Base-by-base conservation (phyloP, 1,284 basidiomycete species). In the Rhizoctonia solani region DNA sequence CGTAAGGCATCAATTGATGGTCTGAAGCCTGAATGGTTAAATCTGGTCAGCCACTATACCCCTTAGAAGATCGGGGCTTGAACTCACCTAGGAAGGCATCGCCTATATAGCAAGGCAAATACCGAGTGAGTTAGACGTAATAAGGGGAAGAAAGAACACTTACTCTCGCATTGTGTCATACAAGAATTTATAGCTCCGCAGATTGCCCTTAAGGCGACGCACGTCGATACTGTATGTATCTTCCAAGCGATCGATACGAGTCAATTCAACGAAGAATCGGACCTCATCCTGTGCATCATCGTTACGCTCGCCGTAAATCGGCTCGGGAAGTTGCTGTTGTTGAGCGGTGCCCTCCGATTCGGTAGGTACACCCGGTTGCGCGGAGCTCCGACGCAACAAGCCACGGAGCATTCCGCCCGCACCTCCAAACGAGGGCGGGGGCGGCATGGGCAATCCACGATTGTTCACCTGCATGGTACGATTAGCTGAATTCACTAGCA, bases 141-240 rank as follows among this genome's bases (percentile, higher is more conserved):
- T 19, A 21, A 4, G 21, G 37, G 3, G 9, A 19, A 58, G 41
- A 68, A 29, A 30, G 30, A 29, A 2, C 11, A 88, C 92, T 76
- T 77, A 95, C 92, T 90, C 85, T 82, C 92, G 83, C 74, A 94
- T 80, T 66, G 87, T 89, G 80, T 95, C 91, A 76, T 97, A 96
- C 77, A 97, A 82, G 77, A 91, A 95, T 79, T 95, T 95, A 81
- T 95, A 98, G 77, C 90, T 93, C 80, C 92, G 87, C 72, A 95
- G 81, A 74, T 92, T 90, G n/a, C 95, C 95, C 78, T 95, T 94
- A 75, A 96, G 77, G 70, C 95, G 81, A 72, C 95, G 87, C 76
- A 97, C 89, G 79, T 95, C 94, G 72, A 98, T 81, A 76, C 88
- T 89, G 76, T 90, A 93, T 47, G 92, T 90, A 73, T 92, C 91